Conservation (phyloP, 768 basidiomycete species). For the Lactarius hengduanensis region DNA sequence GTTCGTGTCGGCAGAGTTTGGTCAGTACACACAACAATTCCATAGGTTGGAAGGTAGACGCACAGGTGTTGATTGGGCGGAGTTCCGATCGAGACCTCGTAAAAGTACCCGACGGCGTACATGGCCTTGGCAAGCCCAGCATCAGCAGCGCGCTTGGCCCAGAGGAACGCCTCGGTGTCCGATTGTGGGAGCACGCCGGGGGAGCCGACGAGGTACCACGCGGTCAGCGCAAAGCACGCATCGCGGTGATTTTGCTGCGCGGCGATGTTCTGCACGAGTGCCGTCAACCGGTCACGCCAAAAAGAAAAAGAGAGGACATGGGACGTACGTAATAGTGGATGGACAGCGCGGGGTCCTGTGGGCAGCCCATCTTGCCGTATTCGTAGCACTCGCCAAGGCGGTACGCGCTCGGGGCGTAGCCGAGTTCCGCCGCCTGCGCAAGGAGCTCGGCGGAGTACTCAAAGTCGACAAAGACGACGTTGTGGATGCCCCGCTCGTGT, state of each 20-base stretch:
- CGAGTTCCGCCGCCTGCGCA: conserved; percentile 93
- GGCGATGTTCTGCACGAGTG: conserved; percentile 76
- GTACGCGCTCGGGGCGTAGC: conserved; percentile 95
- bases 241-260: conserved; percentile 97
- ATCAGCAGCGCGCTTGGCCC: conserved; percentile 96
- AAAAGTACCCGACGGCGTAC: conserved; percentile 98
- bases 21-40: neutral
- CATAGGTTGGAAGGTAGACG: conserved; percentile 33
- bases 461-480: conserved; percentile 94
- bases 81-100: conserved; percentile 92
- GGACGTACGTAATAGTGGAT: conserved; percentile 97
- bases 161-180: conserved; percentile 96
- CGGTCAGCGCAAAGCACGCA: conserved; percentile 96
- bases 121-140: conserved; percentile 90
- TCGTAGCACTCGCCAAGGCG: conserved; percentile 98
- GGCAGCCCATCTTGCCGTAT: conserved; percentile 98
- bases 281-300: neutral
- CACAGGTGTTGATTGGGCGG: conserved; percentile 63
- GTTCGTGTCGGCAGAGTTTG: neutral
- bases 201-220: conserved; percentile 99
- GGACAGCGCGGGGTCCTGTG: conserved; percentile 92
- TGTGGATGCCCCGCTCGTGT: conserved; percentile 97
- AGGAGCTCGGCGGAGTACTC: conserved; percentile 94
- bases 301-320: conserved; percentile 5
- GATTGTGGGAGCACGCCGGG: conserved; percentile 97